phyloP scores from a whole-genome alignment of 2,329 filamentous ascomycete species.

The Claviceps capensis region DNA sequence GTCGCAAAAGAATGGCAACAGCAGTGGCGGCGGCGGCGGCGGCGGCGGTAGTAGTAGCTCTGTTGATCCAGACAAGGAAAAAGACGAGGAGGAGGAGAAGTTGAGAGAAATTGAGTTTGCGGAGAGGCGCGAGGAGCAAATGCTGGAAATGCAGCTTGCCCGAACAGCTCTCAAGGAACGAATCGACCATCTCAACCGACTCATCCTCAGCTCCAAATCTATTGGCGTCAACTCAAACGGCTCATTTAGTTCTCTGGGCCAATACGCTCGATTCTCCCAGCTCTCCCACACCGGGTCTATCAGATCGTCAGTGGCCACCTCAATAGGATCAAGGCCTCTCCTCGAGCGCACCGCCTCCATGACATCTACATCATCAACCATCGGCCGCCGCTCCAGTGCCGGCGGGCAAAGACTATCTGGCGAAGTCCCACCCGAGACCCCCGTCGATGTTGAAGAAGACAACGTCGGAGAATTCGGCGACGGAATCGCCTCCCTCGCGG shows the following conservation, averaged over 20 bases:
- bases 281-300: conserved; percentile 40
- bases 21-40: conserved; percentile 40
- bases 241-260: conserved; percentile 54
- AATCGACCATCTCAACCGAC: conserved; percentile 88
- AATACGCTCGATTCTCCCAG: conserved; percentile 48
- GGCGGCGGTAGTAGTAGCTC: conserved; percentile 35
- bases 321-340: conserved; percentile 33
- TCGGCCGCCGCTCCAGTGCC: conserved; percentile 37
- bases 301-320: conserved; percentile 58
- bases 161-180: conserved; percentile 92
- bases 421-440: conserved; percentile 23
- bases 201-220: conserved; percentile 92
- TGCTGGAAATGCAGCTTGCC: conserved; percentile 96
- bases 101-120: conserved; percentile 67
- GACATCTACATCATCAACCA: conserved; percentile 47
- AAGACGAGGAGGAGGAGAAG: conserved; percentile 58
- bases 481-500: conserved; percentile 63
- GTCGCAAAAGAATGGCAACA: conserved; percentile 56
- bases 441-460: conserved; percentile 47
- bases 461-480: conserved; percentile 73
- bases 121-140: conserved; percentile 86
- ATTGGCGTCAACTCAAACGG: conserved; percentile 78
- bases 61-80: conserved; percentile 35
- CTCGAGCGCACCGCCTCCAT: conserved; percentile 54
- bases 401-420: conserved; percentile 28